Evolutionary conservation across 306 rosid species (phyloP).

Genomic region (Cucurbita ficifolia): DNA sequence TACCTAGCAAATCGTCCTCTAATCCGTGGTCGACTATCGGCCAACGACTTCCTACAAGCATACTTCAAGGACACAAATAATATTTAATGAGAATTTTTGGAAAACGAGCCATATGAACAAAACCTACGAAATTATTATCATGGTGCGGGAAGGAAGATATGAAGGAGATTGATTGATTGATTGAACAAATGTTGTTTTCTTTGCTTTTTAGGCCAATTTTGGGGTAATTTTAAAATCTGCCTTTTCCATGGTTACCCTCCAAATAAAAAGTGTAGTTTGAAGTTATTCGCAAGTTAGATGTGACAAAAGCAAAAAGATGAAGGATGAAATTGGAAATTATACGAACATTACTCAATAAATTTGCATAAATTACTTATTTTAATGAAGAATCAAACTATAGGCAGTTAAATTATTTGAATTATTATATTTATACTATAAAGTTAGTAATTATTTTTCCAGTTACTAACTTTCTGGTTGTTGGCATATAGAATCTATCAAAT

Average conservation of each 20-base stretch:
- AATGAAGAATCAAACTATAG: neutral
- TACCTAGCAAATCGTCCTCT: conserved; percentile 70
- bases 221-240: neutral
- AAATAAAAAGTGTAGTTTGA: neutral
- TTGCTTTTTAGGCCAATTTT: neutral
- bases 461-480: neutral
- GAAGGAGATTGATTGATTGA: neutral
- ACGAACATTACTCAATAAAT: neutral
- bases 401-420: neutral
- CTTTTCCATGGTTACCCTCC: neutral
- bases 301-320: neutral
- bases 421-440: neutral
- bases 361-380: neutral
- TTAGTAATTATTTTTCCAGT: neutral
- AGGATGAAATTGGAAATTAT: neutral
- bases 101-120: neutral
- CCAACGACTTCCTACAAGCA: conserved; percentile 83
- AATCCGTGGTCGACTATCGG: conserved; percentile 82
- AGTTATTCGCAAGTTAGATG: neutral
- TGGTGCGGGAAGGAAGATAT: neutral
- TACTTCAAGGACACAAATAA: conserved; percentile 26
- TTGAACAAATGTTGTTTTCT: neutral
- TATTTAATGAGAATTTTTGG: neutral
- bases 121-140: neutral
- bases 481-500: neutral